A percentile compares a stretch with the other conserved stretches of the same genome.
Conservation (phyloP, 164 flowering plant genomes). For the Taxillus chinensis region DNA sequence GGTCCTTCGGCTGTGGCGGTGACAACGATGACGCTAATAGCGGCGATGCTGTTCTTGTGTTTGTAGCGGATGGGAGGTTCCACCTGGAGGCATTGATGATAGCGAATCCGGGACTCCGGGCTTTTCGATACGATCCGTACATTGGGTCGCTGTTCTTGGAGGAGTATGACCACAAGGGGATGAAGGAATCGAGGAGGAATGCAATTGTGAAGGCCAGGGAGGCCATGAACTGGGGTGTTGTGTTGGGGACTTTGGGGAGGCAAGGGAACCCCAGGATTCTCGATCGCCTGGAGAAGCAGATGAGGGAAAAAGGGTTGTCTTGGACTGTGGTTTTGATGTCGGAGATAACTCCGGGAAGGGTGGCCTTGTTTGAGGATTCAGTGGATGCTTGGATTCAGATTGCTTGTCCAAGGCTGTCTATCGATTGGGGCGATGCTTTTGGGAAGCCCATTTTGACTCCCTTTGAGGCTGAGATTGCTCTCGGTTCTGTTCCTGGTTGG, state of each 20-base stretch:
- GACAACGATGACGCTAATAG: neutral
- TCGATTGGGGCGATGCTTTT: slow-evolving; percentile 98
- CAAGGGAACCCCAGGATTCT: slow-evolving; percentile 87
- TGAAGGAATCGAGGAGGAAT: slow-evolving; percentile 64
- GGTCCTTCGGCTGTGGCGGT: neutral
- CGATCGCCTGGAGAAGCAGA: slow-evolving; percentile 55
- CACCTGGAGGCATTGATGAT: slow-evolving; percentile 98
- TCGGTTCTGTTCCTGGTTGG: slow-evolving; percentile 76
- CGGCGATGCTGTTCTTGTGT: slow-evolving; percentile 31
- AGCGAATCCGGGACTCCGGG: slow-evolving; percentile 67
- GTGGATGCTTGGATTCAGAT: slow-evolving; percentile 97
- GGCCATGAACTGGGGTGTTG: slow-evolving; percentile 71
- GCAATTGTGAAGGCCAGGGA: slow-evolving; percentile 55
- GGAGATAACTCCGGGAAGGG: slow-evolving; percentile 63
- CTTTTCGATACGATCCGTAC: slow-evolving; percentile 87
- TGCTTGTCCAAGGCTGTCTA: slow-evolving; percentile 90
- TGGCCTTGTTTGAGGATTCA: slow-evolving; percentile 73
- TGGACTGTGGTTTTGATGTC: slow-evolving; percentile 78
- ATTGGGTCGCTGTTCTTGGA: slow-evolving; percentile 71
- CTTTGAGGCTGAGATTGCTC: slow-evolving; percentile 91
- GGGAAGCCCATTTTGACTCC: slow-evolving; percentile 71
- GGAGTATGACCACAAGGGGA: slow-evolving; percentile 87
- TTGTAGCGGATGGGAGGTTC: slow-evolving; percentile 94
- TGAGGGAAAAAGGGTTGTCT: slow-evolving; percentile 55
- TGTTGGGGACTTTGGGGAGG: slow-evolving; percentile 88